Conservation (phyloP, 139 green algal genomes). For the Chlamydomonas schloesseri region DNA sequence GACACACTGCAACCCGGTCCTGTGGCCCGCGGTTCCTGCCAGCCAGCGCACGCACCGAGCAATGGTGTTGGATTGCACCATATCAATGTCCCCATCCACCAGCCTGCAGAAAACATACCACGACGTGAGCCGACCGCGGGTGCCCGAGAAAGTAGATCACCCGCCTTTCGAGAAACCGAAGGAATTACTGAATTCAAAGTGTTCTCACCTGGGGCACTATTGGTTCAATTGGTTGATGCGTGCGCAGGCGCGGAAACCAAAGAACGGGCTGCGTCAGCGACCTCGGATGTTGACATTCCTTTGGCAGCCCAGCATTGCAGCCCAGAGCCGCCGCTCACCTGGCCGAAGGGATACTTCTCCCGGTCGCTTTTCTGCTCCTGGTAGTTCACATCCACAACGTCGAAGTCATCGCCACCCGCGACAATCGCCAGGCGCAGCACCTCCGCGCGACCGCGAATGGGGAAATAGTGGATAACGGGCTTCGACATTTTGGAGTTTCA, state of each 20-base stretch:
- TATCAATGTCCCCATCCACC: constrained; percentile 61
- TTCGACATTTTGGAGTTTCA: neutral
- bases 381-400: constrained; percentile 48
- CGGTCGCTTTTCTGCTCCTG: constrained; percentile 56
- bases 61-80: constrained; percentile 70
- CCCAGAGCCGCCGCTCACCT: neutral
- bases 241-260: no score
- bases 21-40: neutral
- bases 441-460: constrained; percentile 49
- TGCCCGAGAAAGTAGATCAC: neutral
- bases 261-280: no score
- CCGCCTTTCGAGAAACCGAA: neutral
- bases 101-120: constrained; percentile 4
- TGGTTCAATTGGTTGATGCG: no score
- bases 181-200: neutral
- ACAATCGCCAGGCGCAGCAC: constrained; percentile 59
- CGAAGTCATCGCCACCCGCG: constrained; percentile 49
- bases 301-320: no score
- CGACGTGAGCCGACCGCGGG: neutral
- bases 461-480: constrained; percentile 46
- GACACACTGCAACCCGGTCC: no score
- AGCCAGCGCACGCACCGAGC: constrained; percentile 42
- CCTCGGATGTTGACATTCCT: no score
- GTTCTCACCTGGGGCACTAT: constrained; percentile 26
- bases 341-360: constrained; percentile 58